Percentiles rank a stretch among this genome's conserved stretches.
Evolutionary conservation across 257 asterid species (phyloP).

Genomic region (Thymus mandschuricus): DNA sequence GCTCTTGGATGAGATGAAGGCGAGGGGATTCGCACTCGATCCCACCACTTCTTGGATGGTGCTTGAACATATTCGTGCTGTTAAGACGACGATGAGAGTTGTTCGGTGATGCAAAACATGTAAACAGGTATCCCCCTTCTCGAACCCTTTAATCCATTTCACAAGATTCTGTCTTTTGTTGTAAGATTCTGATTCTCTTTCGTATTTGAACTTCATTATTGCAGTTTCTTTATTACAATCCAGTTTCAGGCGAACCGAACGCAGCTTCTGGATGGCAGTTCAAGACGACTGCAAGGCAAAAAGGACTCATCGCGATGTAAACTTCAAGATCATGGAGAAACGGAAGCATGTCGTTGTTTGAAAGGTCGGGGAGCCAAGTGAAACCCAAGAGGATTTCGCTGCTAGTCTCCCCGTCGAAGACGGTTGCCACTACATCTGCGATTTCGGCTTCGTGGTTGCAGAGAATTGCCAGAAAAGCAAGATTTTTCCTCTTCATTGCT

Average conservation of each 20-base stretch:
- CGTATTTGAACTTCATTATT: too few relatives aligned
- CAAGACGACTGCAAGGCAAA: slow-evolving; percentile 65
- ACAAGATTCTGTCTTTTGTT: too few relatives aligned
- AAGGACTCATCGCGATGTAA: slow-evolving; percentile 48
- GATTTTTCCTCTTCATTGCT: slow-evolving; percentile 54
- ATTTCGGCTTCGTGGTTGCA: slow-evolving; percentile 53
- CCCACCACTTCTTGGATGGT: too few relatives aligned
- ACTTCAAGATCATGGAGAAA: slow-evolving; percentile 61
- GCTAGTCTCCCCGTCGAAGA: slow-evolving; percentile 53
- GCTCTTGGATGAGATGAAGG: too few relatives aligned
- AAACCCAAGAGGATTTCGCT: slow-evolving; percentile 49
- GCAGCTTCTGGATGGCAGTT: slow-evolving; percentile 67
- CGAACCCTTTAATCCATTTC: too few relatives aligned
- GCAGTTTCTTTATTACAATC: neutral
- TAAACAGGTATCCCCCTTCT: too few relatives aligned
- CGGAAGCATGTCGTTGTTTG: slow-evolving; percentile 59
- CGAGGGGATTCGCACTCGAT: too few relatives aligned
- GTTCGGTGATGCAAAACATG: too few relatives aligned
- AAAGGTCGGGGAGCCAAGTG: slow-evolving; percentile 52
- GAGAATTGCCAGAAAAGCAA: slow-evolving; percentile 65
- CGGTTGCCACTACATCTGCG: slow-evolving; percentile 54
- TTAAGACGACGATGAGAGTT: too few relatives aligned
- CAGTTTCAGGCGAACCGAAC: slow-evolving; percentile 44
- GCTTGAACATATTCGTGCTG: too few relatives aligned
- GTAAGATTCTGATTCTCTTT: too few relatives aligned